Evolutionary conservation across 2,329 filamentous ascomycete genomes (phyloP), one percentile per base, ranked within the genome.

Genomic region (Monosporascus sp.): DNA sequence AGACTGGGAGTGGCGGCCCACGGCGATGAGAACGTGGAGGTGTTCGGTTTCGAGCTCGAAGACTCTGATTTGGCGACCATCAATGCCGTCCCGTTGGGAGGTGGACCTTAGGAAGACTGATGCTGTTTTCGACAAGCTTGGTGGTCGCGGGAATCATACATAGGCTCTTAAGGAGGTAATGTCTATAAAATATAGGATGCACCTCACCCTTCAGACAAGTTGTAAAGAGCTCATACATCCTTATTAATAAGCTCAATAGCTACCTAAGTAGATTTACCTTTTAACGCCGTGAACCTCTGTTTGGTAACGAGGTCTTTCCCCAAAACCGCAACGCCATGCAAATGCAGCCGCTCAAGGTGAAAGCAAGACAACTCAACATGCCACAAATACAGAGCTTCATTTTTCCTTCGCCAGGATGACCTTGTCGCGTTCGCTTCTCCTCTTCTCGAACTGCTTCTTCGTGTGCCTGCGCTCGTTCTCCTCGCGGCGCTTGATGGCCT

Each of bases 381-480:
- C 44, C 35, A 22, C 47, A 24, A 48, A 46, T 43, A 49, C 2
- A 7, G 31, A 35, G 9, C 25, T 38, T 60, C 70, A 85, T 65
- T 83, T 78, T 63, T 84, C 78, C 58, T 72, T 74, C 22, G 85
- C 84, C 68, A 97, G 68, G 53, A 99, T 80, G 81, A 95, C 93
- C 82, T 97, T 97, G 73, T 97, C 91, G 67, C 94, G 84, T 75
- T 96, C 91, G 58, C 83, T 84, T 70, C 82, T 81, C 63, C 89
- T 78, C 70, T 83, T 82, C 69, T 86, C 78, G 62, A 87, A 83
- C 63, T 90, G 87, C 77, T 94, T 93, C 77, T 88, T 90, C 54
- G 84, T 88, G 71, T 99, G 93, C 70, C 89, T 90, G 60, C 94
- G 82, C 72, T 96, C 89, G 68, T 99, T 99, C 77, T 99, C 94